Percentiles rank a stretch among this genome's conserved stretches.
Conservation (phyloP, 257 asterid genomes). For the Nicotiana tabacum region DNA sequence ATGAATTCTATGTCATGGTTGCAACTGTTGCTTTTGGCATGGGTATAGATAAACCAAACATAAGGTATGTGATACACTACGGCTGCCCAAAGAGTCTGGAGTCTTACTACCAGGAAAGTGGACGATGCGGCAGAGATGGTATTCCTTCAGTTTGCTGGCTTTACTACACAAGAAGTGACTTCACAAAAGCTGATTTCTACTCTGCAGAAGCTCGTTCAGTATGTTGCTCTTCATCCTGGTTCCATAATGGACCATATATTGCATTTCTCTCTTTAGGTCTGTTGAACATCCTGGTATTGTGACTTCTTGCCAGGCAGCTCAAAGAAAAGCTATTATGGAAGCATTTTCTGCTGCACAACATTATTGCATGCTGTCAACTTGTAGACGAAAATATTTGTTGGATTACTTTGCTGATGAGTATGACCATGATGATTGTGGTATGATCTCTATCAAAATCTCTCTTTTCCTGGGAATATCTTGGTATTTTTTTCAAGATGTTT, state of each 20-base stretch:
- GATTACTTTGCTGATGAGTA: slow-evolving; percentile 73
- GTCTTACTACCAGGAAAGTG: slow-evolving; percentile 97
- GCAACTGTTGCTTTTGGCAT: slow-evolving; percentile 98
- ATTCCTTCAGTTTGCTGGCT: slow-evolving; percentile 83
- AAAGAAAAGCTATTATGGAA: slow-evolving; percentile 75
- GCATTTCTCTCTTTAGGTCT: neutral
- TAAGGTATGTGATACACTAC: slow-evolving; percentile 82
- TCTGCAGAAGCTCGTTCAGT: slow-evolving; percentile 76
- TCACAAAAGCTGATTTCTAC: slow-evolving; percentile 74
- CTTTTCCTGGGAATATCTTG: neutral
- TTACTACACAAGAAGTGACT: slow-evolving; percentile 78
- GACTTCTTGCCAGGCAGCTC: slow-evolving; percentile 51
- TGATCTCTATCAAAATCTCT: slow-evolving; percentile 16
- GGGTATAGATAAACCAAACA: slow-evolving; percentile 96
- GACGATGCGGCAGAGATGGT: slow-evolving; percentile 97
- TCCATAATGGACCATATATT: slow-evolving; percentile 9
- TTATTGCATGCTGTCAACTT: slow-evolving; percentile 72
- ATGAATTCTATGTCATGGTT: slow-evolving; percentile 88
- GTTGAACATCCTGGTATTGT: slow-evolving; percentile 2
- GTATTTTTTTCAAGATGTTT: neutral
- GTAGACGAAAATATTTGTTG: slow-evolving; percentile 86
- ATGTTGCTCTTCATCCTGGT: slow-evolving; percentile 23
- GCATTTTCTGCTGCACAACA: slow-evolving; percentile 71
- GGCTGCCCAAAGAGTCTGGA: slow-evolving; percentile 99
- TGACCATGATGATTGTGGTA: slow-evolving; percentile 62